Evolutionary conservation across 75 land plant species (phyloP).

Genomic region (Picea sitchensis): DNA sequence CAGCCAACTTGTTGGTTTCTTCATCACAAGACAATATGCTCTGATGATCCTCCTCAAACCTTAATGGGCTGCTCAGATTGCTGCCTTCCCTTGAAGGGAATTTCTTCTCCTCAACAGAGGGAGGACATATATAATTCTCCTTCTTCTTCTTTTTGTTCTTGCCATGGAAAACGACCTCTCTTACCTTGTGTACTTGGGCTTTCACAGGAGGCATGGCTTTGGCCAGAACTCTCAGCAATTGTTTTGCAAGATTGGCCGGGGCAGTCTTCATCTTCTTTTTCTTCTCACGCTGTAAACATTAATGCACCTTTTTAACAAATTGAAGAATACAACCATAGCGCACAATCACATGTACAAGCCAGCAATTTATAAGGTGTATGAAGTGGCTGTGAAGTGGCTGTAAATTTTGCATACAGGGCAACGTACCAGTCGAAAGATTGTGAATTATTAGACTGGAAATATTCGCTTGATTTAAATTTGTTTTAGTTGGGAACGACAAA

Average conservation of each 20-base stretch:
- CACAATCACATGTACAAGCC: no score
- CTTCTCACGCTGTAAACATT: no score
- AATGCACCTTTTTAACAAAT: no score
- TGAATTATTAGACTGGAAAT: no score
- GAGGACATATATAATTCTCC: not conserved
- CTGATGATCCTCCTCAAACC: not conserved
- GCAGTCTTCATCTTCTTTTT: not conserved
- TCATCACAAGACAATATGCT: not conserved
- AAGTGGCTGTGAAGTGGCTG: no score
- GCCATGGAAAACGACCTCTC: not conserved
- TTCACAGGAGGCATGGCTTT: not conserved
- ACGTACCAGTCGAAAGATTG: no score
- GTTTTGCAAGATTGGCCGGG: not conserved
- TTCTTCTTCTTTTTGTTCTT: not conserved
- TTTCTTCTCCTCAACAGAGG: not conserved
- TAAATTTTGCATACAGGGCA: no score
- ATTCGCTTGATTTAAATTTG: no score
- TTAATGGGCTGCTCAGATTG: not conserved
- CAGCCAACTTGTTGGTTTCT: constrained; percentile 54
- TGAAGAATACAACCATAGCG: no score
- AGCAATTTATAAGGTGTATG: no score
- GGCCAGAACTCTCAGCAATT: not conserved
- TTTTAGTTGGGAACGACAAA: no score
- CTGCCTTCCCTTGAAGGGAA: not conserved
- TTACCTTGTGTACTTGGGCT: not conserved